A percentile compares a stretch with the other conserved stretches of the same genome.
phyloP scores from a whole-genome alignment of 2,329 filamentous ascomycete species.

The Periconia sp. region DNA sequence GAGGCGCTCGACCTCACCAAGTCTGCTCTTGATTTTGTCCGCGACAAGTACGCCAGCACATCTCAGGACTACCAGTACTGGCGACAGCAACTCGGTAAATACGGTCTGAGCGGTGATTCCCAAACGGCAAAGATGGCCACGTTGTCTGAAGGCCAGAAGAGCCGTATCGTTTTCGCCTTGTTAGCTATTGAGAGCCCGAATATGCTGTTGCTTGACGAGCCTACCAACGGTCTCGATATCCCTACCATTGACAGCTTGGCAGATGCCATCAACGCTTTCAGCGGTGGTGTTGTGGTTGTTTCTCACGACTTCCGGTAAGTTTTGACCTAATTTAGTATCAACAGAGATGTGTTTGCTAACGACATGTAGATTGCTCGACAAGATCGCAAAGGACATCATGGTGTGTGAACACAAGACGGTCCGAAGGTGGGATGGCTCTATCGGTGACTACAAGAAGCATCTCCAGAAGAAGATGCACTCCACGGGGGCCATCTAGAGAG shows the following conservation, averaged over 20 bases:
- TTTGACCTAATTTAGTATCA: not conserved
- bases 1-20: slow-evolving; percentile 99
- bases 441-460: slow-evolving; percentile 97
- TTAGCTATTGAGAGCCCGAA: slow-evolving; percentile 94
- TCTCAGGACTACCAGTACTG: slow-evolving; percentile 99
- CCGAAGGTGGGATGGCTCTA: slow-evolving; percentile 81
- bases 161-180: slow-evolving; percentile 95
- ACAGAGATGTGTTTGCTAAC: slow-evolving; percentile 35
- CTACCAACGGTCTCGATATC: slow-evolving; percentile 99
- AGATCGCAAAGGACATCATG: slow-evolving; percentile 99
- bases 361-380: slow-evolving; percentile 81
- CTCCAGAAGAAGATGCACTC: slow-evolving; percentile 98
- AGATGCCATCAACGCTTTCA: slow-evolving; percentile 95
- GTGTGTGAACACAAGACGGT: slow-evolving; percentile 99
- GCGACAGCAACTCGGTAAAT: slow-evolving; percentile 94
- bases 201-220: slow-evolving; percentile 97
- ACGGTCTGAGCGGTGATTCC: slow-evolving; percentile 87
- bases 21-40: slow-evolving; percentile 94
- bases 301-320: slow-evolving; percentile 97
- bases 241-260: slow-evolving; percentile 97
- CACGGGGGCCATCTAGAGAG: slow-evolving; percentile 74
- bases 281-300: slow-evolving; percentile 94
- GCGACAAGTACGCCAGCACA: slow-evolving; percentile 87
- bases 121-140: slow-evolving; percentile 99
- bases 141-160: slow-evolving; percentile 95